phyloP scores from a whole-genome alignment of 2,329 filamentous ascomycete species.

The Pseudogymnoascus sp. region DNA sequence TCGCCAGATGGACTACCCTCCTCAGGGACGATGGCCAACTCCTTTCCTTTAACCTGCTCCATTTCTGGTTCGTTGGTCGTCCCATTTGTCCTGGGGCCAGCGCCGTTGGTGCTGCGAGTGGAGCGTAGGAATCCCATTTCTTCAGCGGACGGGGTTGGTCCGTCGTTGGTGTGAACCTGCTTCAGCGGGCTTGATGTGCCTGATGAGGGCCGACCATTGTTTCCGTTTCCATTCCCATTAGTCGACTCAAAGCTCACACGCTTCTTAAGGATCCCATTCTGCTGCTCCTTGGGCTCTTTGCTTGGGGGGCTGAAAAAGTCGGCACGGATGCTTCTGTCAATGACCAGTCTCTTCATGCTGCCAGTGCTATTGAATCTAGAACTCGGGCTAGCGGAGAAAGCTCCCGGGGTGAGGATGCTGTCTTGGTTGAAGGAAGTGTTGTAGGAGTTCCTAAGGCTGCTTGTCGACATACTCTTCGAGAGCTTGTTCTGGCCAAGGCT shows the following conservation, averaged over 20 bases:
- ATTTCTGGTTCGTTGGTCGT: conserved; percentile 48
- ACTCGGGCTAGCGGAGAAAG: conserved; percentile 63
- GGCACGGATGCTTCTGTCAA: conserved; percentile 77
- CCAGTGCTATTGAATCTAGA: conserved; percentile 58
- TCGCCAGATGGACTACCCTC: conserved; percentile 30
- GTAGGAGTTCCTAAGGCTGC: conserved; percentile 74
- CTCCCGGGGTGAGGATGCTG: conserved; percentile 76
- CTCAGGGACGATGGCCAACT: conserved; percentile 72
- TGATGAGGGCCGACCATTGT: conserved; percentile 36
- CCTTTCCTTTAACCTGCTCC: conserved; percentile 64
- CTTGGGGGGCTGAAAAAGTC: conserved; percentile 57
- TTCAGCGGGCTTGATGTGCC: conserved; percentile 28
- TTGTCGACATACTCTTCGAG: conserved; percentile 81
- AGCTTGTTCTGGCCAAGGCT: conserved; percentile 54
- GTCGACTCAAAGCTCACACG: conserved; percentile 84
- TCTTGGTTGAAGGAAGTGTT: conserved; percentile 77
- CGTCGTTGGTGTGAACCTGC: conserved; percentile 32
- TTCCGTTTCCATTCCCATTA: conserved; percentile 38
- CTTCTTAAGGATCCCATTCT: conserved; percentile 53
- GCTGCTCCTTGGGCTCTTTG: conserved; percentile 41
- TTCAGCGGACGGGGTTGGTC: conserved; percentile 45
- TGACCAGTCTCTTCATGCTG: conserved; percentile 82
- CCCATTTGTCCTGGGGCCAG: conserved; percentile 31
- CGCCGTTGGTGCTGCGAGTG: conserved; percentile 38
- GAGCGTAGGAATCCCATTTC: conserved; percentile 52